Base-by-base conservation (phyloP, 441 rosid genomes). In the Omphalea diandra region DNA sequence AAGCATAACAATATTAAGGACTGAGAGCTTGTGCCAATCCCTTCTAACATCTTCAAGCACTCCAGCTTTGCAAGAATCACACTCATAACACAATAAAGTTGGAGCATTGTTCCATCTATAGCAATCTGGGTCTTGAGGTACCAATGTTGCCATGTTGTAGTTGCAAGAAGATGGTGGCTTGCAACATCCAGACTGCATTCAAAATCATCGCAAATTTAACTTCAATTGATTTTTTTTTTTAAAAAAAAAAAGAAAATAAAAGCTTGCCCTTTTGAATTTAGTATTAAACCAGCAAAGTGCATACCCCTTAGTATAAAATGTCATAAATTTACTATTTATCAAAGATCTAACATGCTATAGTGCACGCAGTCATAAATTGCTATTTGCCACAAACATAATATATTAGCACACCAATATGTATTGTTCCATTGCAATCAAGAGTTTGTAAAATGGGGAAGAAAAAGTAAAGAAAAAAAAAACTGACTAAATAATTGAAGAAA, bases 1-100 rank as follows among this genome's bases (percentile, higher is more conserved):
- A 59, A 94, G 83, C 81, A 94, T 75, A 26, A 94, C 85, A 0
- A 91, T 72, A 64, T 82, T 91, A 0, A 94, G 86, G 10, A 94
- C 86, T 0, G 95, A 87, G 11, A 94, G 84, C 77, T 86, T 91
- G 55, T 81, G 97, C 97, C 97, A 94, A 65, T 85, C 96, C 36
- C 87, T 80, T 67, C 91, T 82, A 40, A 88, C 78, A 0, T 85
- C 84, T 79, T 91, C 97, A 20, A 94, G 83, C 26, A 91, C 97
- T 7, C 97, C 97, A 1, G 97, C 95, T 76, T 88, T 94, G 74
- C 98, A 94, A 0, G 98, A 88, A 69, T 91, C 97, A 59, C 98
- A 91, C 71, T 85, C 97, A 35, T 91, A 94, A 64, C 98, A 94
- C 0, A 91, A 84, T 72, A 91, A 49, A 1, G 75, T 72, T 0